Evolutionary conservation across 2,329 filamentous ascomycete species (phyloP).

Genomic region (Furcasterigmium sp.): DNA sequence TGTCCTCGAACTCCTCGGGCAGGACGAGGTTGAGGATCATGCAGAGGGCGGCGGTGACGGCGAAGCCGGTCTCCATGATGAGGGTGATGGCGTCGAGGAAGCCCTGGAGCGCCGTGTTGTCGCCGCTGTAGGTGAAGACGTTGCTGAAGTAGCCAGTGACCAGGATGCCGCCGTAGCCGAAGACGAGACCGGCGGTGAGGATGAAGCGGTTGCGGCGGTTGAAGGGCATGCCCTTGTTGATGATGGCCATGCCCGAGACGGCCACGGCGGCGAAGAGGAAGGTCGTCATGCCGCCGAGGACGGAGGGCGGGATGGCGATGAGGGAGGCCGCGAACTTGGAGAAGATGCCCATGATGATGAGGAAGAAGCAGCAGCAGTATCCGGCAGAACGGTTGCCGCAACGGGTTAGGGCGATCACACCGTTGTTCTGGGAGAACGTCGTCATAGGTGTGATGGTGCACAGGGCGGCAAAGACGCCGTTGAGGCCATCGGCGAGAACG

Average conservation of each 20-base stretch:
- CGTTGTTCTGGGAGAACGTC: constrained; percentile 80
- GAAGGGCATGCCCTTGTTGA: constrained; percentile 63
- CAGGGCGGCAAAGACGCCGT: constrained; percentile 68
- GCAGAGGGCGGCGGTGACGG: constrained; percentile 67
- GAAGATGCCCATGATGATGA: constrained; percentile 76
- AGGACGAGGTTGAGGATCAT: constrained; percentile 70
- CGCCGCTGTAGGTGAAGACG: constrained; percentile 68
- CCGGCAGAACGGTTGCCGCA: constrained; percentile 79
- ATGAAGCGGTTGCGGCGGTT: constrained; percentile 80
- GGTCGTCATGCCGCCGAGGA: constrained; percentile 67
- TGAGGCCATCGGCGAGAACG: constrained; percentile 71
- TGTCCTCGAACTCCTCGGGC: constrained; percentile 69
- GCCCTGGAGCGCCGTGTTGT: constrained; percentile 62
- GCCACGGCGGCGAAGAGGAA: constrained; percentile 76
- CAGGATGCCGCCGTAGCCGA: constrained; percentile 68
- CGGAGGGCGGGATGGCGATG: constrained; percentile 65
- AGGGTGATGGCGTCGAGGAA: constrained; percentile 71
- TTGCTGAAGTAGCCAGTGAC: constrained; percentile 62
- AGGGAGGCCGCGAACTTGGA: constrained; percentile 78
- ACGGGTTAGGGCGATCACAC: constrained; percentile 74
- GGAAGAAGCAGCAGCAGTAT: constrained; percentile 71
- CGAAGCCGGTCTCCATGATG: constrained; percentile 71
- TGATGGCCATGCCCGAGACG: constrained; percentile 72
- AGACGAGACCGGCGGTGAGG: constrained; percentile 65
- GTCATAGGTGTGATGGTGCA: constrained; percentile 78